Percentiles rank a stretch among this genome's conserved stretches.
phyloP scores from a whole-genome alignment of 1,284 basidiomycete genomes.

The Rhodotorula sp. region DNA sequence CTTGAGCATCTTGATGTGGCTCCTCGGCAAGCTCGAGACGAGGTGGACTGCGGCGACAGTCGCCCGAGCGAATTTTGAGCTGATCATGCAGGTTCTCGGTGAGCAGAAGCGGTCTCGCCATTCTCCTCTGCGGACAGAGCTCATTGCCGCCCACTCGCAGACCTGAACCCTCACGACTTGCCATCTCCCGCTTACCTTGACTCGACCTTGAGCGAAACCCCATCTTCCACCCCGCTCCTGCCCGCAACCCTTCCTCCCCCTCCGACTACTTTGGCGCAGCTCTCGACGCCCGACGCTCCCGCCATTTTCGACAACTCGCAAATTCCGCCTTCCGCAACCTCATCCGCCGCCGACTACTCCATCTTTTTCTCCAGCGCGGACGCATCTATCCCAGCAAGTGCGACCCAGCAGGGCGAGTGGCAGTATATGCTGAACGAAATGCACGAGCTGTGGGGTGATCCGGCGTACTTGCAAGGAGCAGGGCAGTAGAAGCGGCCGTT shows the following conservation, averaged over 20 bases:
- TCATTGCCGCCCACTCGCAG: too few species aligned
- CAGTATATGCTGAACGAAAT: neutral
- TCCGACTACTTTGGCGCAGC: too few species aligned
- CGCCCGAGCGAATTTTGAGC: neutral
- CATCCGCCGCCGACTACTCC: neutral
- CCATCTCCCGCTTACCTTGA: neutral
- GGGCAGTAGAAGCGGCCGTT: neutral
- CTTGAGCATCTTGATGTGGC: slow-evolving; percentile 6
- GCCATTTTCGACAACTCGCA: too few species aligned
- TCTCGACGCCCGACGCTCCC: too few species aligned
- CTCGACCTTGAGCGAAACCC: neutral
- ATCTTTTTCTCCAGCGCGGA: neutral
- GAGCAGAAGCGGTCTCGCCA: neutral
- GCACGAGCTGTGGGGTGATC: neutral
- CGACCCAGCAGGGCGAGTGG: neutral
- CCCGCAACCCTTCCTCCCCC: too few species aligned
- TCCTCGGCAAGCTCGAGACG: slow-evolving; percentile 3
- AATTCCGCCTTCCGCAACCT: too few species aligned
- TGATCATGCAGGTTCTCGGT: slow-evolving; percentile 5
- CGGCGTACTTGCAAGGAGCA: neutral
- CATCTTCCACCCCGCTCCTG: too few species aligned
- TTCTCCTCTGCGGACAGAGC: too few species aligned
- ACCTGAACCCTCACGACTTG: neutral
- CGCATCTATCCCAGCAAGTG: neutral
- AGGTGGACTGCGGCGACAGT: neutral